These are phyloP conservation scores for Pneumocystis carinii DNA, from an alignment of 1,139 yeast species.

Conservation along the genomic window DNA sequence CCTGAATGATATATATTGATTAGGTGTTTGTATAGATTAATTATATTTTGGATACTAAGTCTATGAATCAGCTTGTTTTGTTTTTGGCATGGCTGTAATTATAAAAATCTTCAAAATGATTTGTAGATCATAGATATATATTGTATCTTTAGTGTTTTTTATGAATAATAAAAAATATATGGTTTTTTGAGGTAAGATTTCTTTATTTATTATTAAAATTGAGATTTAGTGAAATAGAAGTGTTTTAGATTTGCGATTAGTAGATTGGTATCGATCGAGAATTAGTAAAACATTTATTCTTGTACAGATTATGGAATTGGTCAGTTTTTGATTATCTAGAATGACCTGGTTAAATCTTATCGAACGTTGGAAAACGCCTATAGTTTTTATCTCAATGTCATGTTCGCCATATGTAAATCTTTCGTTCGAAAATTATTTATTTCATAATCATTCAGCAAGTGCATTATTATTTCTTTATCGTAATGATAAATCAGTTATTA, in stretches of 20 bases:
- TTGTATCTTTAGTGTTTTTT: too few relatives aligned
- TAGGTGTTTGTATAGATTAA: too few relatives aligned
- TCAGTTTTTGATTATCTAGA: not conserved
- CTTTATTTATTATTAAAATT: too few relatives aligned
- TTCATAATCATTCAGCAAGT: constrained; percentile 32
- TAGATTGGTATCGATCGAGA: not conserved
- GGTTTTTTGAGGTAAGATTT: too few relatives aligned
- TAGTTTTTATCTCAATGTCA: constrained; percentile 31
- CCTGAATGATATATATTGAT: too few relatives aligned
- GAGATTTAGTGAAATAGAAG: too few relatives aligned
- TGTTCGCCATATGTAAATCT: constrained; percentile 62
- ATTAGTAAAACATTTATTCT: not conserved
- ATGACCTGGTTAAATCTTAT: not conserved
- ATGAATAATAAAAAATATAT: too few relatives aligned
- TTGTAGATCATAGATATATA: too few relatives aligned
- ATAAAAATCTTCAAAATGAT: too few relatives aligned
- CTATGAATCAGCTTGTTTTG: too few relatives aligned
- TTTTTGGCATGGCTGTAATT: too few relatives aligned
- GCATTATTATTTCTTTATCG: constrained; percentile 50
- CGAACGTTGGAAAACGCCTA: not conserved
- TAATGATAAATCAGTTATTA: constrained; percentile 72
- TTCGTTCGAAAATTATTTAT: constrained; percentile 70
- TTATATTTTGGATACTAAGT: too few relatives aligned
- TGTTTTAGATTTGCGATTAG: not conserved
- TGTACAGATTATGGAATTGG: not conserved